Base-by-base conservation (phyloP, 2,329 filamentous ascomycete species). In the Myrmaecium sp. region DNA sequence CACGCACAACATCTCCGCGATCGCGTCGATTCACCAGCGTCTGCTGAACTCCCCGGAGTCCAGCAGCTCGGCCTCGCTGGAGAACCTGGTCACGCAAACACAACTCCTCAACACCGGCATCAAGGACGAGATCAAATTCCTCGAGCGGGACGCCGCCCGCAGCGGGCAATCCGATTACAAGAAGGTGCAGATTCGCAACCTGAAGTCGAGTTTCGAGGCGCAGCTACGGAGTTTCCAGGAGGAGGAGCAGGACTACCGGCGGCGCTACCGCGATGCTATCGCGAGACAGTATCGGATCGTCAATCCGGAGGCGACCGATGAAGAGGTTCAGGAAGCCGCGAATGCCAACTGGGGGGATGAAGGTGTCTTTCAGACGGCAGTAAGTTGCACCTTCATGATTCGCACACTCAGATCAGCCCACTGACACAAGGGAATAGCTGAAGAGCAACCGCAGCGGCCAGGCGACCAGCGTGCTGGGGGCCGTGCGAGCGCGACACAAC, bases 341-440 rank as follows among this genome's bases (percentile, higher is more conserved):
- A 62, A 79, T 38, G 60, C 69, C 28, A 73, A 83, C 46, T 79
- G 77, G 74, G 70, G 74, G 28, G 68, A 78, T 32, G 74, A 84
- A 55, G 75, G 77, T 42, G 73, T 89, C 29, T 89, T 86, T 58
- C 75, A 83, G 52, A 75, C 72, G 30, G 79, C 79, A 32, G 79
- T 86, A 64, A 51, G 71, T 63, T 21, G 10, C 10, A 2, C 2
- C 6, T 9, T 13, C 7, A 21, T n/a, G n/a, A n/a, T 8, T 11
- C 4, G 8, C 16, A 12, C 7, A 14, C 13, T 21, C 12, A 10
- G 11, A 24, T 5, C 6, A 10, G 17, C 29, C 34, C 24, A 37
- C 14, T 5, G 9, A 9, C 10, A 13, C n/a, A 21, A 17, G 11
- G 22, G 26, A 23, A 35, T 37, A 83, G 76, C 70, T 84, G 43